These are phyloP conservation scores for Ustilago crameri DNA, from an alignment of 1,284 basidiomycete genomes.

Conservation along the genomic window DNA sequence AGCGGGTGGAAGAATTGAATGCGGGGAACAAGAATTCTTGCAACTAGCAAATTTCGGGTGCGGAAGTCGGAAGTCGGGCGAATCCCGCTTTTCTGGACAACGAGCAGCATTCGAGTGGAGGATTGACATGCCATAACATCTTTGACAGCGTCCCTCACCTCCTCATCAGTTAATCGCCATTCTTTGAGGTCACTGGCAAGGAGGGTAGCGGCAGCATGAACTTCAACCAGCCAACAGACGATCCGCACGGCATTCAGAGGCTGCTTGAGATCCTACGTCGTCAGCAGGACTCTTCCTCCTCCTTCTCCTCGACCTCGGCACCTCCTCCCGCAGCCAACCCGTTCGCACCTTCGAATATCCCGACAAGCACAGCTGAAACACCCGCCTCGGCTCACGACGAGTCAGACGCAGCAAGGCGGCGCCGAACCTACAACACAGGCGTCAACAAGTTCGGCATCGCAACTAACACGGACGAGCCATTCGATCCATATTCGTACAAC, in stretches of 20 bases:
- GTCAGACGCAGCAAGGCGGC: conserved; percentile 20
- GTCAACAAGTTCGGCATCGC: conserved; percentile 14
- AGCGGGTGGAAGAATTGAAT: background rate
- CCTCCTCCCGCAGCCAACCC: background rate
- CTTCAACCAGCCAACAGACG: conserved; percentile 16
- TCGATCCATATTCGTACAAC: conserved; percentile 40
- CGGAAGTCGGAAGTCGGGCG: conserved; percentile 20
- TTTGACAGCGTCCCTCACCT: background rate
- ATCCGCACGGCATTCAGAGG: conserved; percentile 46
- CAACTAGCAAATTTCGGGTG: background rate
- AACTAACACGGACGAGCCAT: conserved; percentile 6
- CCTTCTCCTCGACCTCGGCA: conserved; percentile 3
- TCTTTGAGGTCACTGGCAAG: too few relatives aligned
- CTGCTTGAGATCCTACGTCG: conserved; percentile 35
- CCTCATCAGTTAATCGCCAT: background rate
- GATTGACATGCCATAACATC: background rate
- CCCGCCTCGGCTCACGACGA: background rate
- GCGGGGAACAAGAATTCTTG: background rate
- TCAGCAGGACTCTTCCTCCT: conserved; percentile 32
- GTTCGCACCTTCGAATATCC: background rate
- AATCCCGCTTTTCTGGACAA: background rate
- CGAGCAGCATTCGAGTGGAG: conserved; percentile 1
- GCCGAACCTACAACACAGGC: conserved; percentile 21
- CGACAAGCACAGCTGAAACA: background rate
- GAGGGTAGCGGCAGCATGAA: conserved; percentile 16